Conservation (phyloP, 2,329 filamentous ascomycete species). For the Trichoderma aggressivum region DNA sequence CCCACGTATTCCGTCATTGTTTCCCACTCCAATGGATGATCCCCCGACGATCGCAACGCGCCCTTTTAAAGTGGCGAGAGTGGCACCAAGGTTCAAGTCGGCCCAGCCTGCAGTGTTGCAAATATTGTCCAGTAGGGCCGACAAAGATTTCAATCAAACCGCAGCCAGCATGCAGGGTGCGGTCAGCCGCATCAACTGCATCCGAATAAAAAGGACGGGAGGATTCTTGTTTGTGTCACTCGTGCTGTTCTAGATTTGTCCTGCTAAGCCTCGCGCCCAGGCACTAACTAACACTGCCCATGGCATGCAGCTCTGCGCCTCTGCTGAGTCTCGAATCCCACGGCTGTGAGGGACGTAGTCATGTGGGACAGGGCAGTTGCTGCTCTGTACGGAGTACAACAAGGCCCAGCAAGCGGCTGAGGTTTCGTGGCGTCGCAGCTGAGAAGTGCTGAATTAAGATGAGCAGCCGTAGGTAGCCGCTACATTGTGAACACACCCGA, state of each 20-base stretch:
- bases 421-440: not conserved
- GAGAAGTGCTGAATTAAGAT: not conserved
- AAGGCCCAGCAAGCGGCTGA: not conserved
- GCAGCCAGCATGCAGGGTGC: not conserved
- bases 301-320: not conserved
- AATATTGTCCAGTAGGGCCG: not conserved
- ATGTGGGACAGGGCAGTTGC: not conserved
- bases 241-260: not conserved
- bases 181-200: not conserved
- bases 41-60: not conserved
- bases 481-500: no score
- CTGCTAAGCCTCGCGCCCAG: not conserved
- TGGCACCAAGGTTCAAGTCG: not conserved
- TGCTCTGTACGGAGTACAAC: not conserved
- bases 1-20: constrained; percentile 5
- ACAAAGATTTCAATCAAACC: not conserved
- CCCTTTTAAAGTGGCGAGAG: not conserved
- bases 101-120: not conserved
- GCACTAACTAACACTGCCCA: not conserved
- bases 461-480: not conserved
- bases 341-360: not conserved
- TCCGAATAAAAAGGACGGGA: not conserved
- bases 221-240: not conserved
- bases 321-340: not conserved
- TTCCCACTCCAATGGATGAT: not conserved